phyloP scores from a whole-genome alignment of 2,329 filamentous ascomycete species.

The Drechslerella dactyloides region DNA sequence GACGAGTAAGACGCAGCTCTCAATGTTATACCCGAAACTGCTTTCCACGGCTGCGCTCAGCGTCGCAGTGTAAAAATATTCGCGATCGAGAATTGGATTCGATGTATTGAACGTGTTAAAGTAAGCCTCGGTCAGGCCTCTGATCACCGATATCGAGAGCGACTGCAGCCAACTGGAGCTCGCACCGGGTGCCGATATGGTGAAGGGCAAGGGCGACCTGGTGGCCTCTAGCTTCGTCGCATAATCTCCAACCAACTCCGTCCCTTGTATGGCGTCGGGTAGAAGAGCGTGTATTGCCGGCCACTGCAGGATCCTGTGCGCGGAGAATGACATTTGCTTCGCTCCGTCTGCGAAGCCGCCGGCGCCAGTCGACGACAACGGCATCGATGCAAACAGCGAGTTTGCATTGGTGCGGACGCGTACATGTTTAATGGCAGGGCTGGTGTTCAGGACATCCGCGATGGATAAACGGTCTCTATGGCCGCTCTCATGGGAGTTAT shows the following conservation, averaged over 20 bases:
- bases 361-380: neutral
- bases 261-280: conserved; percentile 59
- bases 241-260: conserved; percentile 61
- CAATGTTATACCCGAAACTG: conserved; percentile 63
- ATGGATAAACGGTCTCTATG: conserved; percentile 43
- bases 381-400: conserved; percentile 17
- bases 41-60: conserved; percentile 62
- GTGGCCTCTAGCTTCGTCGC: conserved; percentile 62
- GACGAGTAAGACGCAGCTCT: conserved; percentile 63
- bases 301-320: conserved; percentile 63
- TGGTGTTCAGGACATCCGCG: conserved; percentile 56
- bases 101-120: conserved; percentile 65
- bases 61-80: conserved; percentile 63
- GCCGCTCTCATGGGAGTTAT: conserved; percentile 54
- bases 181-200: conserved; percentile 56
- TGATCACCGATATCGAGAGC: conserved; percentile 62
- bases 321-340: conserved; percentile 53
- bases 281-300: conserved; percentile 61
- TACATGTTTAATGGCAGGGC: conserved; percentile 61
- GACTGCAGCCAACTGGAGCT: conserved; percentile 59
- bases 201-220: conserved; percentile 60
- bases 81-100: conserved; percentile 64
- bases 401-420: neutral
- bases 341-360: conserved; percentile 25
- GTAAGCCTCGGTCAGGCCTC: conserved; percentile 64